Evolutionary conservation across 306 rosid species (phyloP).

Genomic region (Prunus padus): DNA sequence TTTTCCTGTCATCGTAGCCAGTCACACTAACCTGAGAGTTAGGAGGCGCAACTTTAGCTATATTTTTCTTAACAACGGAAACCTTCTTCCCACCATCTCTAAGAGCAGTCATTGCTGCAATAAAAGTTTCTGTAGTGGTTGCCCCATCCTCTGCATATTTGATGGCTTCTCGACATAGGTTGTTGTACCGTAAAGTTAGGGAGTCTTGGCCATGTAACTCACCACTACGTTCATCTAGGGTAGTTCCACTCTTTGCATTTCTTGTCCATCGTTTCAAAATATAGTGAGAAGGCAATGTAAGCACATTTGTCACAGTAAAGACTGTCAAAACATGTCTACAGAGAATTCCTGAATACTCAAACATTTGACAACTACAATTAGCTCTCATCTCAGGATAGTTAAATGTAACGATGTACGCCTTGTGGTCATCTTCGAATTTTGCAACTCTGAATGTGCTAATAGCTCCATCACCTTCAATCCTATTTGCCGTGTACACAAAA

Average conservation of each 20-base stretch:
- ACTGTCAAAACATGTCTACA: slow-evolving; percentile 90
- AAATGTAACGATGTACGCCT: slow-evolving; percentile 67
- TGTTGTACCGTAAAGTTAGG: slow-evolving; percentile 59
- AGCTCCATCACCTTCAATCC: slow-evolving; percentile 80
- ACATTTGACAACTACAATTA: slow-evolving; percentile 89
- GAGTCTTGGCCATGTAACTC: slow-evolving; percentile 68
- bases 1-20: slow-evolving; percentile 61
- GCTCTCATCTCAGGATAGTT: slow-evolving; percentile 78
- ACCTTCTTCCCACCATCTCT: slow-evolving; percentile 77
- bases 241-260: slow-evolving; percentile 63
- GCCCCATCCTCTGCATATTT: slow-evolving; percentile 93
- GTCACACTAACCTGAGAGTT: slow-evolving; percentile 49
- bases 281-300: slow-evolving; percentile 77
- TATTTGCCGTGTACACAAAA: slow-evolving; percentile 86
- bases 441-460: slow-evolving; percentile 87
- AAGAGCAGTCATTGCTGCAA: slow-evolving; percentile 65
- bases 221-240: slow-evolving; percentile 54
- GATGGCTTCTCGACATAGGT: slow-evolving; percentile 75
- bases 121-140: slow-evolving; percentile 67
- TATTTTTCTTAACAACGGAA: slow-evolving; percentile 55
- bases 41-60: slow-evolving; percentile 70
- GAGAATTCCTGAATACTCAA: slow-evolving; percentile 90
- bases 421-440: slow-evolving; percentile 81
- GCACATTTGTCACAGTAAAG: slow-evolving; percentile 84
- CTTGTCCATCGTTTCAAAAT: slow-evolving; percentile 92